Conservation (phyloP, 495 filamentous ascomycete species). For the Trichoderma asperelloides region DNA sequence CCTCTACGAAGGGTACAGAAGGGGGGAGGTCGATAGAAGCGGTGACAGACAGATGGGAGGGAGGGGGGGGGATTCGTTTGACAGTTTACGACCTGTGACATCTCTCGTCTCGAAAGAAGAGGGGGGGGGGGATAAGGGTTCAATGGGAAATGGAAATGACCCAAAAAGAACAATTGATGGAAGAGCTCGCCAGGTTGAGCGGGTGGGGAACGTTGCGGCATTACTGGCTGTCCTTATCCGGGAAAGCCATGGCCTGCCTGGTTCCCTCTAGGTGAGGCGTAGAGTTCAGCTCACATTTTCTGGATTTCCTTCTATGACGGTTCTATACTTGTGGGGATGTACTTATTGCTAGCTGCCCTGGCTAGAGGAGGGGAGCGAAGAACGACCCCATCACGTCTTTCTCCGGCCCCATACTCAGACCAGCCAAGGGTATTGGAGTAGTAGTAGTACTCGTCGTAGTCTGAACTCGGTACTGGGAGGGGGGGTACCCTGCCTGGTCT, state of each 20-base stretch:
- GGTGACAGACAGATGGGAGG: not conserved
- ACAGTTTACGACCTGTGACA: conserved; percentile 3
- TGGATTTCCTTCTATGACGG: not conserved
- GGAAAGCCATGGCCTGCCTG: not conserved
- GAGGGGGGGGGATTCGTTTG: not conserved
- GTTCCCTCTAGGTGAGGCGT: conserved; percentile 1
- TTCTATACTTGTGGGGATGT: conserved; percentile 8
- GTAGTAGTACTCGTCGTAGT: not conserved
- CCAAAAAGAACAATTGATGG: not conserved
- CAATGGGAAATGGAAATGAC: not conserved
- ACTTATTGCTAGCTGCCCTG: not conserved
- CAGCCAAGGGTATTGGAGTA: not conserved
- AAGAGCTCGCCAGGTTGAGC: not conserved
- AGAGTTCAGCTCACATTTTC: conserved; percentile 7
- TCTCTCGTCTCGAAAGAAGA: not conserved
- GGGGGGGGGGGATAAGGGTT: not conserved
- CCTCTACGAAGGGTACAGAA: too few species aligned
- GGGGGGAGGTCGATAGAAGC: not conserved
- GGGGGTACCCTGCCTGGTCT: not conserved
- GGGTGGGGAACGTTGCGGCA: not conserved
- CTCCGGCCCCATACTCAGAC: not conserved
- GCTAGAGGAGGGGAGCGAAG: not conserved
- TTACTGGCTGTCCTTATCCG: not conserved
- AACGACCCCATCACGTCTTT: not conserved
- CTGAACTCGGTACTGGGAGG: not conserved